A percentile compares a stretch with the other conserved stretches of the same genome.
phyloP scores from a whole-genome alignment of 805 yeast genomes.

The Candida pini region DNA sequence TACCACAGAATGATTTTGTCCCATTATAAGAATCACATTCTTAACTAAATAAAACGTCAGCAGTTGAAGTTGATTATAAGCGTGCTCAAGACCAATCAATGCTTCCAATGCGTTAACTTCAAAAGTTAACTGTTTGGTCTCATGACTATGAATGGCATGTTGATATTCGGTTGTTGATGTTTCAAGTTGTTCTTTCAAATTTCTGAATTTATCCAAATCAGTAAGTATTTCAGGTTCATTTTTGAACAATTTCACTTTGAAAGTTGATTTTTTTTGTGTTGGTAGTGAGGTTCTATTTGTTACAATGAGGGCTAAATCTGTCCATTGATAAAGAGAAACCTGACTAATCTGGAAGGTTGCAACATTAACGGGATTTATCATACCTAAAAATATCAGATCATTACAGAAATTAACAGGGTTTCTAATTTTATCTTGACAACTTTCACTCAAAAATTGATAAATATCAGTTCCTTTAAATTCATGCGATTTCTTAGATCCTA shows the following conservation, averaged over 20 bases:
- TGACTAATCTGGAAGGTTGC: constrained; percentile 12
- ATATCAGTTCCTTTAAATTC: constrained; percentile 13
- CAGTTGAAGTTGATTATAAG: constrained; percentile 5
- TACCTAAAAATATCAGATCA: constrained; percentile 9
- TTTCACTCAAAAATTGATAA: constrained; percentile 3
- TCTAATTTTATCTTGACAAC: background rate
- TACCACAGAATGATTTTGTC: constrained; percentile 4
- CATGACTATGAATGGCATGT: constrained; percentile 4
- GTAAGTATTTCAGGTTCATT: background rate
- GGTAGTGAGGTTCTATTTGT: constrained; percentile 6
- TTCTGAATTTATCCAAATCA: constrained; percentile 5
- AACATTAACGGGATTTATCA: constrained; percentile 13
- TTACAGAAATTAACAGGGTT: constrained; percentile 7
- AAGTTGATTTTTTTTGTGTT: constrained; percentile 1
- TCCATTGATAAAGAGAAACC: constrained; percentile 13
- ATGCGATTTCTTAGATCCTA: constrained; percentile 4
- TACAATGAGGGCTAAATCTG: constrained; percentile 8
- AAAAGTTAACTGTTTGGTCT: constrained; percentile 5
- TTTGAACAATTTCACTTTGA: constrained; percentile 5
- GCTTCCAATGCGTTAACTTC: constrained; percentile 10
- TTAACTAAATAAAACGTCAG: constrained; percentile 7
- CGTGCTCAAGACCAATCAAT: constrained; percentile 8
- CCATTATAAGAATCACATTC: constrained; percentile 6
- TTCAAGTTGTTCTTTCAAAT: constrained; percentile 6
- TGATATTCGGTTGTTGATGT: constrained; percentile 4